Percentiles rank a stretch among this genome's conserved stretches.
These are phyloP conservation scores for Dianthus caryophyllus DNA, from an alignment of 148 eudicot genomes.

Conservation along the genomic window DNA sequence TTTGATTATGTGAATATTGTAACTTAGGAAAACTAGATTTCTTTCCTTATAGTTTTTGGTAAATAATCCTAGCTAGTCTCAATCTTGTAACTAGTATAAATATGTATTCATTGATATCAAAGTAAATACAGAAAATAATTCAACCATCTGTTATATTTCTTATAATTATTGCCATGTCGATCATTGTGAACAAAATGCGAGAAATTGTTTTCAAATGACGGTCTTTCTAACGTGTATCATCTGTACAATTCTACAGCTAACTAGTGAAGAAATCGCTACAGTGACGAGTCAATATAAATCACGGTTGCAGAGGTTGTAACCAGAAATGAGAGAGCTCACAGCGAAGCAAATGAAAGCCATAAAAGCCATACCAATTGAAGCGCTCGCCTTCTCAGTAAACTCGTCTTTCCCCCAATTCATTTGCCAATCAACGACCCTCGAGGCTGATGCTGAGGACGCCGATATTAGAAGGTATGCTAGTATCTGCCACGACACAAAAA, in stretches of 20 bases:
- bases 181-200: constrained; percentile 2
- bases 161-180: neutral
- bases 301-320: constrained; percentile 68
- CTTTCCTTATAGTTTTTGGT: too few species aligned
- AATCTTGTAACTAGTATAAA: too few species aligned
- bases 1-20: too few species aligned
- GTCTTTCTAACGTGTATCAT: constrained; percentile 20
- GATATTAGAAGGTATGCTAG: constrained; percentile 85
- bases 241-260: constrained; percentile 32
- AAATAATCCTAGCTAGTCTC: too few species aligned
- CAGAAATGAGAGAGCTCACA: constrained; percentile 77
- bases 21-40: too few species aligned
- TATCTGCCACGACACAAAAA: constrained; percentile 39
- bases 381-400: constrained; percentile 72
- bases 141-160: too few species aligned
- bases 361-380: constrained; percentile 76
- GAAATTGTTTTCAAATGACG: constrained; percentile 10
- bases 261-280: neutral
- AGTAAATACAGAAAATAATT: too few species aligned
- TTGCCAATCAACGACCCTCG: constrained; percentile 78
- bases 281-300: constrained; percentile 34
- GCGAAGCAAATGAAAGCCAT: constrained; percentile 76
- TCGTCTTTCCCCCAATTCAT: constrained; percentile 88
- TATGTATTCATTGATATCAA: too few species aligned
- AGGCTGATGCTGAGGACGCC: constrained; percentile 86